These are phyloP conservation scores for Hericium rajendrae DNA, from an alignment of 768 basidiomycete species.

Conservation along the genomic window DNA sequence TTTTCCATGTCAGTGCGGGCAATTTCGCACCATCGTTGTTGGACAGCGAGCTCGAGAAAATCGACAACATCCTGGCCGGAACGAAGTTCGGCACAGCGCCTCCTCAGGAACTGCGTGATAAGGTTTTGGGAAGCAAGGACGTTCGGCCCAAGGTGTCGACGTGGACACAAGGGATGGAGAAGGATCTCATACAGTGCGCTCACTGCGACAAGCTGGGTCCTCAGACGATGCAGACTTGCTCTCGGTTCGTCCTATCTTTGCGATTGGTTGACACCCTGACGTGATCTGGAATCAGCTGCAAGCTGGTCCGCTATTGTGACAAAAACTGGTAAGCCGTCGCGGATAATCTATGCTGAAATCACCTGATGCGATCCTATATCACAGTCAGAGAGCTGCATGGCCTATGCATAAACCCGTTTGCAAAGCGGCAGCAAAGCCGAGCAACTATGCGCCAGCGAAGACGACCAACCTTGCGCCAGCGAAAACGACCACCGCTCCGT, in stretches of 20 bases:
- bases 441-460: background rate
- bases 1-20: conserved; percentile 18
- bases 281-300: conserved; percentile 11
- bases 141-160: conserved; percentile 7
- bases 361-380: background rate
- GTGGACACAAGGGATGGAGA: conserved; percentile 8
- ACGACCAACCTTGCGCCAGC: background rate
- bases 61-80: conserved; percentile 17
- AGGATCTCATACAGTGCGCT: conserved; percentile 16
- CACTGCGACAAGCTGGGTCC: conserved; percentile 12
- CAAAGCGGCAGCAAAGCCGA: conserved; percentile 2
- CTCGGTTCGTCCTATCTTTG: conserved; percentile 7
- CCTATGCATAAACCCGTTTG: conserved; percentile 12
- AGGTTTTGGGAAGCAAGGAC: conserved; percentile 16
- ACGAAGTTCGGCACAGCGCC: conserved; percentile 8
- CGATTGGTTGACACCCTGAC: background rate
- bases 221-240: conserved; percentile 9
- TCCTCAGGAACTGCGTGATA: conserved; percentile 7
- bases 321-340: conserved; percentile 14
- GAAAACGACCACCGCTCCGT: no score
- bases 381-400: background rate
- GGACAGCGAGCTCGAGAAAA: conserved; percentile 20
- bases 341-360: background rate
- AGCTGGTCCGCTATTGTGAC: conserved; percentile 17
- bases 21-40: conserved; percentile 20